phyloP scores from a whole-genome alignment of 2,329 filamentous ascomycete species.

The Lachnellula arida region DNA sequence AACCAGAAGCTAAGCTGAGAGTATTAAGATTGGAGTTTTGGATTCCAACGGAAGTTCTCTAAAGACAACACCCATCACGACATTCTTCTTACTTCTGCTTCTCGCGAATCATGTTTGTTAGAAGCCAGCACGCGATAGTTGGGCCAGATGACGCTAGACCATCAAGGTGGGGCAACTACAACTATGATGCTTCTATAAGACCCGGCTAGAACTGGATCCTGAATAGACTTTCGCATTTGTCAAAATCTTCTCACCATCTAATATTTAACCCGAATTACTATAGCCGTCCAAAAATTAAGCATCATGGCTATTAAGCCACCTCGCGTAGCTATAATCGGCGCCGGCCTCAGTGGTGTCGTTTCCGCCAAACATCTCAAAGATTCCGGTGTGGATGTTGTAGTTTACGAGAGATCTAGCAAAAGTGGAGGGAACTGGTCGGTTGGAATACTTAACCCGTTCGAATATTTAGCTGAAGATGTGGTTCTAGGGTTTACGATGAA shows the following conservation, averaged over 20 bases:
- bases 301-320: background rate
- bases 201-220: background rate
- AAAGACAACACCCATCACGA: too few relatives aligned
- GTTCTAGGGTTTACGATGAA: constrained; percentile 24
- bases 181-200: background rate
- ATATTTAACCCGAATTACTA: background rate
- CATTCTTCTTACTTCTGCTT: background rate
- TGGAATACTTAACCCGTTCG: background rate
- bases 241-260: background rate
- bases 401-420: constrained; percentile 48
- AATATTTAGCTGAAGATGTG: background rate
- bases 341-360: constrained; percentile 47
- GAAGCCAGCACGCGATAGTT: background rate
- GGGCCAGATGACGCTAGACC: background rate
- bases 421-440: constrained; percentile 50
- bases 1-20: too few relatives aligned
- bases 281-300: background rate
- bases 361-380: constrained; percentile 43
- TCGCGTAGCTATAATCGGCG: constrained; percentile 41
- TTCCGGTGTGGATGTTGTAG: constrained; percentile 43
- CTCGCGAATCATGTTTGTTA: background rate
- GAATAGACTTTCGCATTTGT: background rate
- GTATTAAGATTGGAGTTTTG: too few relatives aligned
- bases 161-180: background rate
- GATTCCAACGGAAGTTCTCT: too few relatives aligned